phyloP scores from a whole-genome alignment of 164 flowering plant genomes.

The Aristolochia fimbriata region DNA sequence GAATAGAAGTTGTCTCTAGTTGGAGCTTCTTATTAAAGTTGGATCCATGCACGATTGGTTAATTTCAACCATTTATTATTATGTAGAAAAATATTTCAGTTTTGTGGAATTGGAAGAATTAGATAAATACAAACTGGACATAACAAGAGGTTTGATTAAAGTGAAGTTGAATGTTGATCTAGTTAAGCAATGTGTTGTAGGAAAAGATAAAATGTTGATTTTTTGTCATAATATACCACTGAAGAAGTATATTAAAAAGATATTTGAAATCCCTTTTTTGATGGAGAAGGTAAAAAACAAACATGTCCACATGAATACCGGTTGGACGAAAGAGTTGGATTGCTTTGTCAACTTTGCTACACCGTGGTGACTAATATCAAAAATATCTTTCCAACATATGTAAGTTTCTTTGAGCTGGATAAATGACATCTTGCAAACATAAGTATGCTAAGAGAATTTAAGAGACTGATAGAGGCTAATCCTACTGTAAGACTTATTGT shows the following conservation, averaged over 20 bases:
- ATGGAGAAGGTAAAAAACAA: neutral
- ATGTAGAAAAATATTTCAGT: conserved; percentile 40
- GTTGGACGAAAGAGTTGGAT: neutral
- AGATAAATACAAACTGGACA: conserved; percentile 34
- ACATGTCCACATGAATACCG: neutral
- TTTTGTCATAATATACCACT: conserved; percentile 89
- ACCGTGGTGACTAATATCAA: neutral
- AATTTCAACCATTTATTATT: conserved; percentile 44
- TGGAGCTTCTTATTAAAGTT: conserved; percentile 68
- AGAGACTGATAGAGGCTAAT: neutral
- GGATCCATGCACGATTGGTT: conserved; percentile 88
- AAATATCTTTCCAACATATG: neutral
- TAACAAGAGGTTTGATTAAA: conserved; percentile 62
- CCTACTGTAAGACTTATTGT: neutral
- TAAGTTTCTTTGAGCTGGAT: neutral
- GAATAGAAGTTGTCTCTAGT: conserved; percentile 51
- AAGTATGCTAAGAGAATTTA: neutral
- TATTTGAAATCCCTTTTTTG: conserved; percentile 51
- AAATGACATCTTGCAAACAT: neutral
- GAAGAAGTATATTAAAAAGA: conserved; percentile 43
- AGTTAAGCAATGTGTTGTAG: conserved; percentile 42
- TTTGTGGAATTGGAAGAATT: conserved; percentile 34
- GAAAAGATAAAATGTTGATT: conserved; percentile 64
- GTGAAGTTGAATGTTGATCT: conserved; percentile 73
- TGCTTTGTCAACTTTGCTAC: neutral